phyloP scores from a whole-genome alignment of 176 grass and related monocot genomes.

The Oryza longistaminata region DNA sequence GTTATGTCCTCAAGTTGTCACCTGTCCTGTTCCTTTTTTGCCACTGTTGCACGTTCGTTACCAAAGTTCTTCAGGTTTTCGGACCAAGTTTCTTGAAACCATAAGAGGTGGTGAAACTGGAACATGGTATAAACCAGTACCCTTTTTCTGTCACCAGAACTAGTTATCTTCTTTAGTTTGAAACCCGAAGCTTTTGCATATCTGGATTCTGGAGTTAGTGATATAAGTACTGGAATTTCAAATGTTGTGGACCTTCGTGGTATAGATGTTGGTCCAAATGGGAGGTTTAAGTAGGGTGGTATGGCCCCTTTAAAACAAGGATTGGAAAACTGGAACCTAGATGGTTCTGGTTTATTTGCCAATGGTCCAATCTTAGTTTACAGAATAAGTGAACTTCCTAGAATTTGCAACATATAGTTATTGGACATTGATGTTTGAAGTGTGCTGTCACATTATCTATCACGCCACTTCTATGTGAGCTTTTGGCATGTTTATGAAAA shows the following conservation, averaged over 20 bases:
- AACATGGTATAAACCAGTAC: not conserved
- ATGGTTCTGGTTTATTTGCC: not conserved
- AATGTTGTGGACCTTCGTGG: not conserved
- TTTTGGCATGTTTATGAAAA: constrained; percentile 5
- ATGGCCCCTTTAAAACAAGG: not conserved
- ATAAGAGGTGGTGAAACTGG: not conserved
- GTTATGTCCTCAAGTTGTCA: not conserved
- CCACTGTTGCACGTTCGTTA: not conserved
- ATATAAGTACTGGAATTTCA: not conserved
- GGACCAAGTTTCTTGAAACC: not conserved
- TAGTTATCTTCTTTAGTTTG: not conserved
- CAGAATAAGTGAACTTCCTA: not conserved
- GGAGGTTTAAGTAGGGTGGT: not conserved
- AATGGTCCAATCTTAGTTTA: not conserved
- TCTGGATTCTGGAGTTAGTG: not conserved
- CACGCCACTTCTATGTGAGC: not conserved
- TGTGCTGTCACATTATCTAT: not conserved
- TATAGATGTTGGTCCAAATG: not conserved
- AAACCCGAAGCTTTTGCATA: not conserved
- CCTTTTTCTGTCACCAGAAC: not conserved
- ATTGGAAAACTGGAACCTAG: not conserved
- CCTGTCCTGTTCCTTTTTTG: not conserved
- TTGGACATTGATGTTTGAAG: constrained; percentile 15
- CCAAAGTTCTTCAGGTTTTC: not conserved
- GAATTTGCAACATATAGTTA: constrained; percentile 6